Evolutionary conservation across 805 yeast genomes (phyloP).

Genomic region (Kazachstania kunashirensis): DNA sequence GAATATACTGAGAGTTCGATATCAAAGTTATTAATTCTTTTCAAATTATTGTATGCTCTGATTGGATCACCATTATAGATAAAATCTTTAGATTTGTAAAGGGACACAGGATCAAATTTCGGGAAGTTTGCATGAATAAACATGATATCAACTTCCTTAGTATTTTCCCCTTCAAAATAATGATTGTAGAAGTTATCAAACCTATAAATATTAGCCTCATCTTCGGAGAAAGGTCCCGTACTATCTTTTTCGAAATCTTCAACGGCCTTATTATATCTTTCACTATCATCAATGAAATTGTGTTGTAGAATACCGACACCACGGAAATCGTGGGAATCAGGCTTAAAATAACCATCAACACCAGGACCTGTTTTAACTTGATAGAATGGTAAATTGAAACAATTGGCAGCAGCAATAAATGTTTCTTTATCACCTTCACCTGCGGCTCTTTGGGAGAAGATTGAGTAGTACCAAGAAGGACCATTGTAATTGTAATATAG

Average conservation of each 20-base stretch:
- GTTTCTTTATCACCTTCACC: constrained; percentile 80
- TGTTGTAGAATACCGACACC: constrained; percentile 75
- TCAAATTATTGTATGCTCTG: constrained; percentile 12
- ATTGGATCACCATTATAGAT: constrained; percentile 9
- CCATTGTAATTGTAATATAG: constrained; percentile 62
- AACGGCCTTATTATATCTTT: constrained; percentile 12
- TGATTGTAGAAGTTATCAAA: constrained; percentile 6
- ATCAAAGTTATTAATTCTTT: constrained; percentile 17
- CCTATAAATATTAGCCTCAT: constrained; percentile 2
- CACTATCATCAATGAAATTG: constrained; percentile 55
- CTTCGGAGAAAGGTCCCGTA: constrained; percentile 3
- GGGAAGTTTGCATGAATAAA: constrained; percentile 35
- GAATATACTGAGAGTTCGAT: constrained; percentile 15
- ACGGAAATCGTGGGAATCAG: constrained; percentile 30
- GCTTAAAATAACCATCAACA: constrained; percentile 31
- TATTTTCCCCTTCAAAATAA: constrained; percentile 3
- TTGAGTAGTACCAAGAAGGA: constrained; percentile 56
- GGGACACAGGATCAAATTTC: constrained; percentile 31
- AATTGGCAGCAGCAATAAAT: constrained; percentile 55
- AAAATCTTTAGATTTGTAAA: constrained; percentile 14
- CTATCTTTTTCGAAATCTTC: constrained; percentile 5
- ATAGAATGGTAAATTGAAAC: constrained; percentile 36
- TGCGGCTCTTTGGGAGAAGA: constrained; percentile 64
- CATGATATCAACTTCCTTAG: constrained; percentile 18
- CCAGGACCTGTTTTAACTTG: constrained; percentile 36